Conservation (phyloP, 1,284 basidiomycete species). For the Apiotrichum domesticum region DNA sequence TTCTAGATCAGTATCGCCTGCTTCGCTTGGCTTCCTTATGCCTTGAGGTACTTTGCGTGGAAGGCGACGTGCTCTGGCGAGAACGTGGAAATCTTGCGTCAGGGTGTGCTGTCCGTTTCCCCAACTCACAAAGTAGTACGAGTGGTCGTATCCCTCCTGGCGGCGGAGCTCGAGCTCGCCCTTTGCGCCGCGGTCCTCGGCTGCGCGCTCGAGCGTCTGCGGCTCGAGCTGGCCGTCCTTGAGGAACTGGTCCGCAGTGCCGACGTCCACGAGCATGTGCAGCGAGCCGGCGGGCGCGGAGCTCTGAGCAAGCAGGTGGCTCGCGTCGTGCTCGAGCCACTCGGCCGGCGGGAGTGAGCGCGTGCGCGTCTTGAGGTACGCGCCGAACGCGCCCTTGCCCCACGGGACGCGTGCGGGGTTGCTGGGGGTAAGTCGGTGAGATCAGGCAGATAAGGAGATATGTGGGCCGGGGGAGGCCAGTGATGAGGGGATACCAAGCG, state of each 20-base stretch:
- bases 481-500: background rate
- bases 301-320: conserved; percentile 63
- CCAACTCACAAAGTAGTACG: conserved; percentile 75
- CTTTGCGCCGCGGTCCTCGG: conserved; percentile 53
- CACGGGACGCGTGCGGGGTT: conserved; percentile 84
- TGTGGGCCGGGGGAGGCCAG: too few relatives aligned
- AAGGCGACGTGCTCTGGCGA: conserved; percentile 52
- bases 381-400: conserved; percentile 86
- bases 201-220: conserved; percentile 75
- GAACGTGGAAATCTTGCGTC: conserved; percentile 60
- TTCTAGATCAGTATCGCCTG: background rate
- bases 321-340: conserved; percentile 66
- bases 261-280: conserved; percentile 79
- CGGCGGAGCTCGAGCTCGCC: conserved; percentile 71
- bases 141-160: conserved; percentile 87
- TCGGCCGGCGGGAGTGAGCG: conserved; percentile 51
- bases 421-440: conserved; percentile 16
- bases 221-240: conserved; percentile 80
- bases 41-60: conserved; percentile 50
- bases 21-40: conserved; percentile 6
- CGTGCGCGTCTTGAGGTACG: conserved; percentile 59
- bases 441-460: background rate
- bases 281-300: conserved; percentile 55
- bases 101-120: background rate
- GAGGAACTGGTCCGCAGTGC: conserved; percentile 80